Evolutionary conservation across 1,284 basidiomycete species (phyloP), one percentile per base, ranked within the genome.

Genomic region (Naganishia sp.): DNA sequence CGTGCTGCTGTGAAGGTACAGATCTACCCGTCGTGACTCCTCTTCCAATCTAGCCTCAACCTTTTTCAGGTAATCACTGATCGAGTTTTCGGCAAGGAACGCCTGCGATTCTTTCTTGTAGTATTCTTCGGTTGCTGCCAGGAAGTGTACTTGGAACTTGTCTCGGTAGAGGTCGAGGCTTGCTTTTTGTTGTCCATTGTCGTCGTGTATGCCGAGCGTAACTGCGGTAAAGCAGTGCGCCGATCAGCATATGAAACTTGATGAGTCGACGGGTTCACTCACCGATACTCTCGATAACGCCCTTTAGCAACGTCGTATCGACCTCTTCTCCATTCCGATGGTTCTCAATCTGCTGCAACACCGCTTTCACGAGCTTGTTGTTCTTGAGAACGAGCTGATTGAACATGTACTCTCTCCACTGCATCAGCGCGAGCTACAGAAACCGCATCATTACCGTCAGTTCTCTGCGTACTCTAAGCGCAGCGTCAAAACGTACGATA

Each of bases 51-150:
- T 86, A 72, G 89, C 88, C 76, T 98, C 94, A 2, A 93, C 96
- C 81, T 94, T 95, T 84, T 90, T 94, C 79, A 99, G 86, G 80
- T 99, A 99, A 78, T 99, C 96, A 28, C 93, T 90, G 43, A 98
- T 91, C 54, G 87, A 90, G 79, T 94, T 95, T 74, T 90, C 87
- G 1, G 88, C 87, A 33, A 98, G 86, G 83, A 95, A 99, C 2
- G 88, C 85, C 70, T 92, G 87, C 1, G 92, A 95, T 80, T 99
- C 95, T 69, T 88, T 84, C 70, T 86, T 87, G 84, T 99, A 99
- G 83, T 94, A 98, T 59, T 86, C 83, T 79, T 94, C 90, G 1
- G 95, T 98, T 3, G 90, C 88, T 3, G 83, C 83, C 66, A 99
- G 85, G 85, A 99, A 99, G 4, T 91, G 89, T 1, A 80, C 81